phyloP scores from a whole-genome alignment of 2,329 filamentous ascomycete genomes.

The Pyrenochaeta sp. region DNA sequence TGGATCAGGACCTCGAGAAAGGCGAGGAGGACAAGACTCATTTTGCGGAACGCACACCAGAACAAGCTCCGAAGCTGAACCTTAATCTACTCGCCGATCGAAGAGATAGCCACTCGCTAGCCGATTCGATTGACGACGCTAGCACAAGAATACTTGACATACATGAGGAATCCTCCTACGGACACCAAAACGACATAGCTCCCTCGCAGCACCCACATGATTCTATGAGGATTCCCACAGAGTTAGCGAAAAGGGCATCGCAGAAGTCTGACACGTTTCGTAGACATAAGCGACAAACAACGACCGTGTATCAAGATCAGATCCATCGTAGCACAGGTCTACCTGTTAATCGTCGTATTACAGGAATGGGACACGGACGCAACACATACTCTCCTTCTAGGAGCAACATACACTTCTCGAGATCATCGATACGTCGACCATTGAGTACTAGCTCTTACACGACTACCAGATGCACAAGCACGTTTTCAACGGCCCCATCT shows the following conservation, averaged over 20 bases:
- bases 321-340: conserved; percentile 35
- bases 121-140: conserved; percentile 51
- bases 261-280: conserved; percentile 39
- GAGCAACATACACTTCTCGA: conserved; percentile 34
- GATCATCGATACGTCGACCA: conserved; percentile 28
- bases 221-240: conserved; percentile 54
- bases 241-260: conserved; percentile 48
- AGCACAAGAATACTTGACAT: conserved; percentile 50
- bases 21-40: conserved; percentile 33
- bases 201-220: conserved; percentile 52
- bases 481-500: conserved; percentile 50
- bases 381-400: conserved; percentile 39
- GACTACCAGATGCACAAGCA: conserved; percentile 49
- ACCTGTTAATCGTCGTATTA: conserved; percentile 42
- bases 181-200: conserved; percentile 39
- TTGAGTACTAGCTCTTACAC: conserved; percentile 50
- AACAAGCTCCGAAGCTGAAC: conserved; percentile 52
- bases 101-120: conserved; percentile 43
- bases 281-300: conserved; percentile 35
- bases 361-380: conserved; percentile 41
- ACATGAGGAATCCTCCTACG: conserved; percentile 51
- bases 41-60: conserved; percentile 25
- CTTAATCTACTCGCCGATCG: conserved; percentile 41
- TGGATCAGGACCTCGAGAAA: conserved; percentile 49
- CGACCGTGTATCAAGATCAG: conserved; percentile 34